These are phyloP conservation scores for Alternaria longipes DNA, from an alignment of 2,329 filamentous ascomycete genomes.

Conservation along the genomic window DNA sequence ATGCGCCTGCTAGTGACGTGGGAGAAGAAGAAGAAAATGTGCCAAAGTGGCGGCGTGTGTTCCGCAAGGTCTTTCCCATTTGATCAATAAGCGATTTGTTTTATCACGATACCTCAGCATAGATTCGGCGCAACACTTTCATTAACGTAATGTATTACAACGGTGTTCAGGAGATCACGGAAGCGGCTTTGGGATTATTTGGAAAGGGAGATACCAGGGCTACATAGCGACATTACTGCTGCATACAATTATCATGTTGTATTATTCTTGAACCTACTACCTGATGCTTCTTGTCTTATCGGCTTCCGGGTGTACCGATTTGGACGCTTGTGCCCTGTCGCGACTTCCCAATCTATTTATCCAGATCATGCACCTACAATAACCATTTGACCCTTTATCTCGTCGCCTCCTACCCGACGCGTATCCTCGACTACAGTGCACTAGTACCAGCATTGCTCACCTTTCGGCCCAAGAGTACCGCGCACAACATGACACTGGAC, in stretches of 20 bases:
- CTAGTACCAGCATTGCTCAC: not conserved
- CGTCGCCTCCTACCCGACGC: not conserved
- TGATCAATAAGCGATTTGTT: constrained; percentile 25
- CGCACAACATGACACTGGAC: not conserved
- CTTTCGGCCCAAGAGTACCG: constrained; percentile 1
- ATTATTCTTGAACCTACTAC: not conserved
- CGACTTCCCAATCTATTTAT: constrained; percentile 17
- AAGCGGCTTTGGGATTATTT: not conserved
- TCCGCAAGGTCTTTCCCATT: constrained; percentile 48
- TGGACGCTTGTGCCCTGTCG: not conserved
- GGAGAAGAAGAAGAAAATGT: constrained; percentile 34
- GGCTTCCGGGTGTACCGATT: not conserved
- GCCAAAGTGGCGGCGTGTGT: constrained; percentile 39
- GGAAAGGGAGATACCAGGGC: constrained; percentile 2
- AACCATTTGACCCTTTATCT: constrained; percentile 3
- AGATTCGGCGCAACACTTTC: constrained; percentile 9
- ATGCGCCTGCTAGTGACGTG: constrained; percentile 31
- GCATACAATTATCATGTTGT: not conserved
- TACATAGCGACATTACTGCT: not conserved
- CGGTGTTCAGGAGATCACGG: not conserved
- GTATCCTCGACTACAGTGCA: not conserved
- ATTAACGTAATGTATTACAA: constrained; percentile 1
- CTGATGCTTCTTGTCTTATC: not conserved
- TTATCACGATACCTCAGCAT: constrained; percentile 8
- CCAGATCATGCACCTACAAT: constrained; percentile 15